Evolutionary conservation across 768 basidiomycete species (phyloP), one percentile per base, ranked within the genome.

Genomic region (Cystofilobasidium bisporidii): DNA sequence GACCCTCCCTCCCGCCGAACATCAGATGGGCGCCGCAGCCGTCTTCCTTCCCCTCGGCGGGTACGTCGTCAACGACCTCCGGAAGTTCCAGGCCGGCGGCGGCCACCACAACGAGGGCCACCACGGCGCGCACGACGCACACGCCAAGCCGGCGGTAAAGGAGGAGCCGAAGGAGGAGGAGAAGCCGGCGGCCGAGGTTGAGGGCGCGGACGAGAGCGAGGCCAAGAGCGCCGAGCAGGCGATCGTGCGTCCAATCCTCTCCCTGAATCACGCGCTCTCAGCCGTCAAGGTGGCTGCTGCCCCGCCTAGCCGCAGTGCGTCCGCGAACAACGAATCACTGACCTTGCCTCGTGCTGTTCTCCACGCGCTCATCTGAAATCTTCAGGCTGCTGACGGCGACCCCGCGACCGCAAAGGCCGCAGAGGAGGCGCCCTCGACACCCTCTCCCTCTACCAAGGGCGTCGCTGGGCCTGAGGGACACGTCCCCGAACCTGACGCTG

Each of bases 41-140:
- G 30, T 56, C 53, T 56, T 56, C 53, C 4, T 56, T 15, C 53
- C 53, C 30, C 28, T 56, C 28, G 53, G 53, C 4, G 53, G 10
- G 28, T 56, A 56, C 53, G 28, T 56, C 53, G 30, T 56, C 53
- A 56, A 56, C 53, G 53, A 56, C 53, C 53, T 56, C 3, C 53
- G 53, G 10, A 56, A 56, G 53, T 32, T 32, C 28, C 11, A 56
- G 53, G 11, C 53, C 30, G 53, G 28, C 28, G 28, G 30, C 53
- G 53, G 28, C 14, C n/a, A 17, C 15, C 41, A 43, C 41, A 17
- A 17, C 12, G 11, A 43, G 3, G 41, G 18, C 41, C 11, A 43
- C 41, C 47, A 56, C 18, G 53, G 28, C 17, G 28, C 5, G 28
- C 12, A 18, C 30, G 50, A 53, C 50, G 50, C n/a, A 12, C 50